These are phyloP conservation scores for Microcera coccophila DNA, from an alignment of 2,329 filamentous ascomycete genomes.

Conservation along the genomic window DNA sequence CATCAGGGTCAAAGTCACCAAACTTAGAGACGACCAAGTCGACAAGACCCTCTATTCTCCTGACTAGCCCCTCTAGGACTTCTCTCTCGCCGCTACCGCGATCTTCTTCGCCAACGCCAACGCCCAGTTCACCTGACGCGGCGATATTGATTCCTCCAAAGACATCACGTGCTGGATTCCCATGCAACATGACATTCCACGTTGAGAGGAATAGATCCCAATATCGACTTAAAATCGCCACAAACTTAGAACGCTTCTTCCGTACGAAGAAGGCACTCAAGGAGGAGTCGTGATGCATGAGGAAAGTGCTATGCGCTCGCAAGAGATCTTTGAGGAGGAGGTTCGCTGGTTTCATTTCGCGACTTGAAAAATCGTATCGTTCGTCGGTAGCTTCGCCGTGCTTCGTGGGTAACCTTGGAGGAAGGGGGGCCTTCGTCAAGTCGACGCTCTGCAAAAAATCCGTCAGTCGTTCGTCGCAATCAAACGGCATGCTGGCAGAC, in stretches of 20 bases:
- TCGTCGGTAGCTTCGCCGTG: slow-evolving; percentile 39
- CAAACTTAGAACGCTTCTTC: slow-evolving; percentile 64
- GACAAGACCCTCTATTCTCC: slow-evolving; percentile 74
- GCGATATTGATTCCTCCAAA: slow-evolving; percentile 84
- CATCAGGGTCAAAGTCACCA: slow-evolving; percentile 47
- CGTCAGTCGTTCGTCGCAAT: slow-evolving; percentile 1
- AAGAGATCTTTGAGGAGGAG: slow-evolving; percentile 77
- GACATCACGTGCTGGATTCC: slow-evolving; percentile 76
- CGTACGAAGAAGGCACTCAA: slow-evolving; percentile 66
- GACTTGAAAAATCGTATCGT: slow-evolving; percentile 74
- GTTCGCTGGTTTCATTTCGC: slow-evolving; percentile 79
- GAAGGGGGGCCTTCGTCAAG: slow-evolving; percentile 67
- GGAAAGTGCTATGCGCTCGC: slow-evolving; percentile 77
- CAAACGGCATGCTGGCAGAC: slow-evolving; percentile 27
- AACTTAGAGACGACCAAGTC: slow-evolving; percentile 87
- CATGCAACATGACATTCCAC: slow-evolving; percentile 89
- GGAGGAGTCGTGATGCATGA: slow-evolving; percentile 79
- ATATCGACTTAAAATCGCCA: slow-evolving; percentile 68
- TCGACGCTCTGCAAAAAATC: slow-evolving; percentile 52
- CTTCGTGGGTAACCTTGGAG: slow-evolving; percentile 47
- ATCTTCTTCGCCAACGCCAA: slow-evolving; percentile 94
- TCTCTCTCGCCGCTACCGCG: slow-evolving; percentile 90
- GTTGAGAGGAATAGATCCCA: slow-evolving; percentile 68
- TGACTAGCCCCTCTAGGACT: slow-evolving; percentile 83
- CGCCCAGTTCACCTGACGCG: slow-evolving; percentile 83